Conservation (phyloP, 345 rosid species). For the Dovyalis caffra region DNA sequence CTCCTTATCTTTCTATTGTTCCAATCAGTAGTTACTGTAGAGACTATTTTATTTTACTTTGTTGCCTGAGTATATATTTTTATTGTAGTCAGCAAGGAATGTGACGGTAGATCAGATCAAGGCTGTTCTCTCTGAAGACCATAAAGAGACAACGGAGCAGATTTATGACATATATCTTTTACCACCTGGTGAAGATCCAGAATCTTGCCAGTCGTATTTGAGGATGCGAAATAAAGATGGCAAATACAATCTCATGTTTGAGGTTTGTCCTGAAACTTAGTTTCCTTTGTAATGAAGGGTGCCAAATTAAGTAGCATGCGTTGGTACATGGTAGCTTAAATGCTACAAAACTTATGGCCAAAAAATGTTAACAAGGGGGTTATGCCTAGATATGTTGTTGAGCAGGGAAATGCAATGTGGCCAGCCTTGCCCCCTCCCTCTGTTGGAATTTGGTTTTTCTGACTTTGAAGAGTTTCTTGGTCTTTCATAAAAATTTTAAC, state of each 20-base stretch:
- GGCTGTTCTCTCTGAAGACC: conserved; percentile 61
- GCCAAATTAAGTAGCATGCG: neutral
- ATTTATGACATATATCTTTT: conserved; percentile 94
- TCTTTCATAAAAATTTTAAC: neutral
- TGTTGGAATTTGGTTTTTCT: neutral
- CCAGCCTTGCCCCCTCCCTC: neutral
- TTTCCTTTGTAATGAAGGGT: neutral
- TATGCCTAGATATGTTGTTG: neutral
- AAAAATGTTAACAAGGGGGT: neutral
- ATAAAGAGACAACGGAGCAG: conserved; percentile 74
- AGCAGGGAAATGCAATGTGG: neutral
- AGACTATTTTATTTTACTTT: conserved; percentile 16
- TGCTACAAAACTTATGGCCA: neutral
- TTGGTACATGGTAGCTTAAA: neutral
- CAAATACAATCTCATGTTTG: conserved; percentile 98
- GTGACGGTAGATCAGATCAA: conserved; percentile 67
- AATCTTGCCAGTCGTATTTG: conserved; percentile 91
- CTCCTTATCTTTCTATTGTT: neutral
- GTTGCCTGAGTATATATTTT: conserved; percentile 26
- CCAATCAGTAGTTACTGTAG: neutral
- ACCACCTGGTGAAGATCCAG: conserved; percentile 99
- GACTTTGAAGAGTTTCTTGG: neutral
- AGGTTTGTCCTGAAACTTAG: conserved; percentile 53
- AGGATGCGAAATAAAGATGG: conserved; percentile 99
- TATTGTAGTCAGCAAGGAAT: conserved; percentile 72